A percentile compares a stretch with the other conserved stretches of the same genome.
These are phyloP conservation scores for Phyllosticta citrichinensis DNA, from an alignment of 2,329 filamentous ascomycete genomes.

Conservation along the genomic window DNA sequence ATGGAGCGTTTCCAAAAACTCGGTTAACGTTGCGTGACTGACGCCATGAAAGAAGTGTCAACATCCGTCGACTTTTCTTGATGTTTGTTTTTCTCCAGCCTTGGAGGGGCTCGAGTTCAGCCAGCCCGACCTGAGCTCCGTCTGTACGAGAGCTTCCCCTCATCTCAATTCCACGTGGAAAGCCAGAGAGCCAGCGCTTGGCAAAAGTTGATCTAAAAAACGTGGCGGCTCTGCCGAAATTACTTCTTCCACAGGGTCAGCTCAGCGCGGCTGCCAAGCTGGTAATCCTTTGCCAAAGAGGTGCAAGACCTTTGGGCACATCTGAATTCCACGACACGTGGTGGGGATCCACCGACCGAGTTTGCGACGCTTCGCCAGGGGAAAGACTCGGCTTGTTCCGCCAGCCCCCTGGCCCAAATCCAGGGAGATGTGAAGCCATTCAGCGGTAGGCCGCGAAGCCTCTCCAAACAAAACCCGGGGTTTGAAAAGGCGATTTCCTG, in stretches of 20 bases:
- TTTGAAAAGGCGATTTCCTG: background rate
- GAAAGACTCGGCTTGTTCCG: background rate
- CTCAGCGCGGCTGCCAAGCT: background rate
- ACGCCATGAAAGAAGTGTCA: background rate
- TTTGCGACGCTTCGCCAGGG: background rate
- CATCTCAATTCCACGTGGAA: background rate
- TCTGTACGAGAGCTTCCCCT: background rate
- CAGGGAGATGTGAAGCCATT: background rate
- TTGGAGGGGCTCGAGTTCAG: background rate
- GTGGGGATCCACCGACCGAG: background rate
- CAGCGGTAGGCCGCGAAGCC: background rate
- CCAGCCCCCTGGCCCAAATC: background rate
- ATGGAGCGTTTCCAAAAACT: background rate
- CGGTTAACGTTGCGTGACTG: background rate
- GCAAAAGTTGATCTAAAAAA: background rate
- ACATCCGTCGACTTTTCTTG: background rate
- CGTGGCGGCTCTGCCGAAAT: background rate
- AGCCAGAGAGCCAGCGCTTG: background rate
- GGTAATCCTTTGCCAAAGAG: background rate
- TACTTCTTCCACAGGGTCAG: background rate
- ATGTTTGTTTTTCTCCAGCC: background rate
- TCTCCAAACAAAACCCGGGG: background rate
- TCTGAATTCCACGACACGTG: background rate
- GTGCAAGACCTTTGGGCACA: background rate
- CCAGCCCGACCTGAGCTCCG: background rate